Base-by-base conservation (phyloP, 805 yeast species). In the Zygoascus biomembranicola region DNA sequence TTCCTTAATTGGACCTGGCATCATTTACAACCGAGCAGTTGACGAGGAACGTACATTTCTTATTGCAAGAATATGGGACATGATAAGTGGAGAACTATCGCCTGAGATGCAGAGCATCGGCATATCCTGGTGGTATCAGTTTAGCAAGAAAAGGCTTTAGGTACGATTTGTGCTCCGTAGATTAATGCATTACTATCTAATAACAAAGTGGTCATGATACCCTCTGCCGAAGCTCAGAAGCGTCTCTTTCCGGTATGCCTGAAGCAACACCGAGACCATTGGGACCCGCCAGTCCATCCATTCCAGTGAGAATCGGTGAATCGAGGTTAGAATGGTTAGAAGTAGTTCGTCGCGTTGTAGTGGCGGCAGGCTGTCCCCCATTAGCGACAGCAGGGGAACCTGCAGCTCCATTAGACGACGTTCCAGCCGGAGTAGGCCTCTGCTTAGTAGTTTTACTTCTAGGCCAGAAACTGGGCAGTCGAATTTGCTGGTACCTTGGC, bases 401-500 rank as follows among this genome's bases (percentile, higher is more conserved):
- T 18, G 48, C 31, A 16, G 19, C 37, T 2, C 47, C 53, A 8
- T 55, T 53, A 19, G 62, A 39, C 43, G 46, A n/a, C 43, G 54
- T 20, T 39, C 53, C 49, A 49, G 59, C 48, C 23, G 42, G 32
- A 8, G 51, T 8, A 28, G 52, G 42, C 6, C 50, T 47, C 31
- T 55, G 57, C 39, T 59, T 59, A 8, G 62, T 59, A 32, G 55
- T 57, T 47, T 61, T 61, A 31, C 57, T 51, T 41, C 64, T 43
- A 13, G 95, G 95, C 97, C 97, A 90, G 64, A 90, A 70, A 48
- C 88, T 84, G 2, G 98, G 99, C 32, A 94, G 69, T 62, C 77
- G 78, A 32, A 94, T 81, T 49, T 88, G 85, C 66, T 90, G 96
- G 63, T 85, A 92, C 60, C 95, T 77, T 1, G 99, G 99, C 59